A percentile compares a stretch with the other conserved stretches of the same genome.
These are phyloP conservation scores for Punica granatum DNA, from an alignment of 345 rosid genomes.

Conservation along the genomic window DNA sequence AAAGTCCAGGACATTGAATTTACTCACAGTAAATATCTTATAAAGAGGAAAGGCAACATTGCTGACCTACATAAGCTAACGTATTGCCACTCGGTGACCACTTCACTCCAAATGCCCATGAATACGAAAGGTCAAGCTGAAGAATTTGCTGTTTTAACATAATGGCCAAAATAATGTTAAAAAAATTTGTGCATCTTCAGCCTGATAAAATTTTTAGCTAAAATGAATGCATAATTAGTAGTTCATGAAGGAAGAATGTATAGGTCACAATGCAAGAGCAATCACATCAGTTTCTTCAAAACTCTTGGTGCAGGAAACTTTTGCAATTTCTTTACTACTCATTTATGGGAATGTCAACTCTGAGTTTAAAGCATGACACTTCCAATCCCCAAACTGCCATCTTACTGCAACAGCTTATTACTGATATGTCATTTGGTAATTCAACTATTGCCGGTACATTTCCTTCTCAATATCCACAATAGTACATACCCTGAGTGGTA, in stretches of 20 bases:
- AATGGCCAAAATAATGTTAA: constrained; percentile 3
- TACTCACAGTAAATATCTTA: not conserved
- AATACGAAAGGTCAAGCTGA: constrained; percentile 96
- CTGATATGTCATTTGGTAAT: too few relatives aligned
- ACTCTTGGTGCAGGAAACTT: not conserved
- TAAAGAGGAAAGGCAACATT: constrained; percentile 18
- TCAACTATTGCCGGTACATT: not conserved
- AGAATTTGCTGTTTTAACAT: constrained; percentile 70
- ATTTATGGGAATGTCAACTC: not conserved
- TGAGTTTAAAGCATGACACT: not conserved
- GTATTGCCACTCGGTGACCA: constrained; percentile 99
- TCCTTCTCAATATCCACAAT: not conserved
- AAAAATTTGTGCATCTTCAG: constrained; percentile 1
- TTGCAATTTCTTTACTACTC: not conserved
- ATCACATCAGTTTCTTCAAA: not conserved
- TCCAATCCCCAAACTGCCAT: not conserved
- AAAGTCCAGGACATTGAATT: not conserved
- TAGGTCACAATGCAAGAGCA: not conserved
- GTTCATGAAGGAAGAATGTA: not conserved
- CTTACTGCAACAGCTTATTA: not conserved
- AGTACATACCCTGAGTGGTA: not conserved
- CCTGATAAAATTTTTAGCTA: not conserved
- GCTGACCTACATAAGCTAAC: constrained; percentile 94
- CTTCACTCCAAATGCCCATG: constrained; percentile 99
- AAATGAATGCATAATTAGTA: not conserved